Conservation (phyloP, 1,284 basidiomycete genomes). For the Ceratobasidium sp. region DNA sequence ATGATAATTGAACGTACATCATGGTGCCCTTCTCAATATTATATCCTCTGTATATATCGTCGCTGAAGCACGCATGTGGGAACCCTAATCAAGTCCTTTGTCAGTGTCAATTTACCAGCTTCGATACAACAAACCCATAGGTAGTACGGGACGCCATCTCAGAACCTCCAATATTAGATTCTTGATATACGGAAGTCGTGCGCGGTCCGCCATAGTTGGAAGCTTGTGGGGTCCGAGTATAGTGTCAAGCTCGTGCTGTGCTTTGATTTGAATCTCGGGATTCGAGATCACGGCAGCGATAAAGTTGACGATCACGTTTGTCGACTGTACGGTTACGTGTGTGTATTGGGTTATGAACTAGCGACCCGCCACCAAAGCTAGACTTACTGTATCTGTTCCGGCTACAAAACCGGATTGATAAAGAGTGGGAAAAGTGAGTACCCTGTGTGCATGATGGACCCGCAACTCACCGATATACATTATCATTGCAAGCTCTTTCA, state of each 20-base stretch:
- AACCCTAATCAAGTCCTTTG: background rate
- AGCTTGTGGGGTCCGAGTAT: conserved; percentile 31
- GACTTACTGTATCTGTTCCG: conserved; percentile 10
- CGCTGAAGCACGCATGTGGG: conserved; percentile 6
- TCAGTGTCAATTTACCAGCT: no score
- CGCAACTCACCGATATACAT: conserved; percentile 12
- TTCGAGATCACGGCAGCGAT: conserved; percentile 32
- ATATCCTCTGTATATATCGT: conserved; percentile 20
- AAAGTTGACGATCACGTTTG: conserved; percentile 25
- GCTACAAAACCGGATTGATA: background rate
- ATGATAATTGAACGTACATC: conserved; percentile 1
- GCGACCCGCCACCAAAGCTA: background rate
- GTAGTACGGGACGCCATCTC: conserved; percentile 35
- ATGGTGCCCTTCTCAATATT: conserved; percentile 17
- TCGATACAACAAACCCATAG: conserved; percentile 28
- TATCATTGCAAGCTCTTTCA: background rate
- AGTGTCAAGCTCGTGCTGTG: conserved; percentile 39
- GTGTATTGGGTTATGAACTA: background rate
- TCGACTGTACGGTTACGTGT: background rate
- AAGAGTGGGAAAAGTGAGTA: background rate
- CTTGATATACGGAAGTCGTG: conserved; percentile 37
- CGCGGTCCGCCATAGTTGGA: conserved; percentile 35
- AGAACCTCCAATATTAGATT: conserved; percentile 36
- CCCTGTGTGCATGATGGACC: background rate
- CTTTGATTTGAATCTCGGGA: conserved; percentile 37